These are phyloP conservation scores for Parasarocladium wereldwijsianum DNA, from an alignment of 2,329 filamentous ascomycete genomes.

Conservation along the genomic window DNA sequence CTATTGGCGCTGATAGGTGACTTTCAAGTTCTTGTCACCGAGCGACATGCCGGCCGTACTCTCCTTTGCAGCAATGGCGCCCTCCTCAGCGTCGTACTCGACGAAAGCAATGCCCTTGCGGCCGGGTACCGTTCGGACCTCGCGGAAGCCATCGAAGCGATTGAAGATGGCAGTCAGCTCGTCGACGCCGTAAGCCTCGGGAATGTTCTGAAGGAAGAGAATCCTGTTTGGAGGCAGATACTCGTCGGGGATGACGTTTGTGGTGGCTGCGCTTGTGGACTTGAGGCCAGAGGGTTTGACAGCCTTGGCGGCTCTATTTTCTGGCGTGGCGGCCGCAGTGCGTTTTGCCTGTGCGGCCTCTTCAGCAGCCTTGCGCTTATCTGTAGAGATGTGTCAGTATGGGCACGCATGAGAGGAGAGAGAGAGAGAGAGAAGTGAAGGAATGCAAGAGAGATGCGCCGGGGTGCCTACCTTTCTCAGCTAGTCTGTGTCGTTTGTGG, in stretches of 20 bases:
- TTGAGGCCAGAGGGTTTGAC: constrained; percentile 52
- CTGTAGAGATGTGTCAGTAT: constrained; percentile 17
- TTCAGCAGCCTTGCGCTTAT: constrained; percentile 69
- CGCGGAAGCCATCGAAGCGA: constrained; percentile 84
- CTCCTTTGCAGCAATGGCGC: constrained; percentile 88
- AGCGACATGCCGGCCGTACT: constrained; percentile 75
- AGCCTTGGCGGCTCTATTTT: constrained; percentile 51
- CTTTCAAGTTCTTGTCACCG: constrained; percentile 68
- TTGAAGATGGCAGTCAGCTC: constrained; percentile 67
- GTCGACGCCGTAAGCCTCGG: constrained; percentile 74
- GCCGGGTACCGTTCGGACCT: constrained; percentile 79
- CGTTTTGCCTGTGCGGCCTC: constrained; percentile 66
- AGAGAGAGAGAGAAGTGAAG: too few relatives aligned
- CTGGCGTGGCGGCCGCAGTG: constrained; percentile 28
- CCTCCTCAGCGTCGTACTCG: constrained; percentile 83
- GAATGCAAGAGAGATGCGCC: too few relatives aligned
- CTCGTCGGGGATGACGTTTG: constrained; percentile 82
- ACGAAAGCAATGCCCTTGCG: constrained; percentile 86
- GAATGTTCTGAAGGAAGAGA: constrained; percentile 83
- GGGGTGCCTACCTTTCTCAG: constrained; percentile 65
- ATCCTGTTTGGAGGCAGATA: constrained; percentile 97
- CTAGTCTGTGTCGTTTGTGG: constrained; percentile 71
- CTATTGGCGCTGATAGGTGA: constrained; percentile 89
- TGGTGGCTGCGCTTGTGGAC: constrained; percentile 50
- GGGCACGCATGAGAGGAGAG: background rate